Conservation (phyloP, 768 basidiomycete species). For the Boletus subparvulus region DNA sequence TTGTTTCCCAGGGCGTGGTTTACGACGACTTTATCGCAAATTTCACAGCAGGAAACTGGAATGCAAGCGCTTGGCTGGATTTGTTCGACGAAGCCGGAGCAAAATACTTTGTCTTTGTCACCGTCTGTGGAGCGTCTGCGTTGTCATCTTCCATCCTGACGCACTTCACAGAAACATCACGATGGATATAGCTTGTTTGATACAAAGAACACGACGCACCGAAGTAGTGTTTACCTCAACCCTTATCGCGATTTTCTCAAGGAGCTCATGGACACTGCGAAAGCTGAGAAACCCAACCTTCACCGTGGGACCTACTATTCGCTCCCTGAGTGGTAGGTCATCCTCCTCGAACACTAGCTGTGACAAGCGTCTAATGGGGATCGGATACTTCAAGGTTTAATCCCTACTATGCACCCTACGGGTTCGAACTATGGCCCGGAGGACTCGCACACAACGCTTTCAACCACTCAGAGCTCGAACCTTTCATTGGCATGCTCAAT, state of each 20-base stretch:
- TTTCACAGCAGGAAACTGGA: slow-evolving; percentile 53
- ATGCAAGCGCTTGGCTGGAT: slow-evolving; percentile 54
- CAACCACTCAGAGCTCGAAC: slow-evolving; percentile 46
- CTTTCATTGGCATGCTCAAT: slow-evolving; percentile 51
- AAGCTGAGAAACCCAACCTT: slow-evolving; percentile 47
- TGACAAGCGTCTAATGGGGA: not conserved
- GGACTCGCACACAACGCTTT: slow-evolving; percentile 53
- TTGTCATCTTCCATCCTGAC: not conserved
- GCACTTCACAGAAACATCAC: slow-evolving; percentile 50
- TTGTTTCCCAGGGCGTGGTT: slow-evolving; percentile 36
- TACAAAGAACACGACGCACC: slow-evolving; percentile 50
- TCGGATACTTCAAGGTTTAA: slow-evolving; percentile 42
- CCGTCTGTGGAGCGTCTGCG: slow-evolving; percentile 32
- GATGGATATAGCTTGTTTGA: slow-evolving; percentile 61
- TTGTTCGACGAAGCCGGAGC: slow-evolving; percentile 56
- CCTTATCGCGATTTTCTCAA: slow-evolving; percentile 52
- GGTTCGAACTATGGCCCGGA: slow-evolving; percentile 53
- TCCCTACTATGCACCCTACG: slow-evolving; percentile 52
- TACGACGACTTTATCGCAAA: slow-evolving; percentile 61
- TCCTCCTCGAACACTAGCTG: not conserved
- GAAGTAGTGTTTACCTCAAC: slow-evolving; percentile 48
- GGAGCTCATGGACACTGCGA: slow-evolving; percentile 51
- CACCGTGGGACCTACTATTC: slow-evolving; percentile 61
- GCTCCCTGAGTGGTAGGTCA: slow-evolving; percentile 50
- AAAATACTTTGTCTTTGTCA: slow-evolving; percentile 60